These are phyloP conservation scores for Taphrina deformans DNA, from an alignment of 1,139 yeast genomes.

Conservation along the genomic window DNA sequence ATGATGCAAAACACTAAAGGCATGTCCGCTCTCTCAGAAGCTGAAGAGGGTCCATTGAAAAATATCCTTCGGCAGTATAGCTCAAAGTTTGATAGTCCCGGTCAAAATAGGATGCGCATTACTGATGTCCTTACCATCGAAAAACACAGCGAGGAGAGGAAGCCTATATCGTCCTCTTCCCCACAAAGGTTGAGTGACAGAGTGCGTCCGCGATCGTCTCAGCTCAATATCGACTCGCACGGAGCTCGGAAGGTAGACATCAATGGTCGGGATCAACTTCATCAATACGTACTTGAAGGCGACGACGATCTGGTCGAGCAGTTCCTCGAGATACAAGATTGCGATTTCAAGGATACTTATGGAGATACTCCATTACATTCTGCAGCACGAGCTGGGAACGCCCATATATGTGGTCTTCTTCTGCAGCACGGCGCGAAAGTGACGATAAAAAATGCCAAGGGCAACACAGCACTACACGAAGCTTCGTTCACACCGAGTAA, in stretches of 20 bases:
- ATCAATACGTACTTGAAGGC: slow-evolving; percentile 18
- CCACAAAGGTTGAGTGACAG: slow-evolving; percentile 27
- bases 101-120: slow-evolving; percentile 29
- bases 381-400: slow-evolving; percentile 28
- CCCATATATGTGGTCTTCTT: slow-evolving; percentile 20
- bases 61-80: slow-evolving; percentile 17
- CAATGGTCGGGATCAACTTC: slow-evolving; percentile 26
- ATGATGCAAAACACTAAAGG: slow-evolving; percentile 26
- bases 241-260: slow-evolving; percentile 28
- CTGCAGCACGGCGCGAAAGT: slow-evolving; percentile 19
- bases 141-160: neutral
- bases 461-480: slow-evolving; percentile 25
- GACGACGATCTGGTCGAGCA: slow-evolving; percentile 30
- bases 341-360: slow-evolving; percentile 20
- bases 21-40: slow-evolving; percentile 25
- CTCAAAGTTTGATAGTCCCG: slow-evolving; percentile 20
- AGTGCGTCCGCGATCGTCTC: slow-evolving; percentile 5
- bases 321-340: slow-evolving; percentile 24
- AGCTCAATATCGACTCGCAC: slow-evolving; percentile 10
- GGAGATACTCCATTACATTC: slow-evolving; percentile 26
- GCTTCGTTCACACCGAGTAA: slow-evolving; percentile 10
- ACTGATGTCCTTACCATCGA: slow-evolving; percentile 9
- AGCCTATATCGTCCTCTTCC: neutral
- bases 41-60: slow-evolving; percentile 30
- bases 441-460: slow-evolving; percentile 13